Base-by-base conservation (phyloP, 108 stramenopile genomes). In the Nitzschia palea region DNA sequence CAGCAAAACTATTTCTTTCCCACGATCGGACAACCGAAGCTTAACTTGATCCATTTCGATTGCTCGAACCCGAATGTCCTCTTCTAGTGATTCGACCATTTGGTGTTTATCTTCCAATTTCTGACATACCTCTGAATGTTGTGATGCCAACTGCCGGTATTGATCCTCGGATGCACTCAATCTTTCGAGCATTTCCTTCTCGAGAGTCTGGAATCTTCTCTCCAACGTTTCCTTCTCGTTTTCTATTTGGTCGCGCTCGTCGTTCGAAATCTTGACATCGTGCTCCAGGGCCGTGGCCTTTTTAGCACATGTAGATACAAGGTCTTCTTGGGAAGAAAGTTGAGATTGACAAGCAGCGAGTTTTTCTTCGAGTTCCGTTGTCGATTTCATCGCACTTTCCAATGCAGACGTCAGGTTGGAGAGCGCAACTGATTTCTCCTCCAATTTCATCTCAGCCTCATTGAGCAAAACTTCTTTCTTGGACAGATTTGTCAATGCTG, bases 1-100 rank as follows among this genome's bases (percentile, higher is more conserved):
- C 44, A 61, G 57, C 40, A 55, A 5, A 1, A n/a, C 25, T 3
- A 67, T 77, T 35, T 31, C 51, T 23, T 77, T 40, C 25, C 44
- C 4, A 1, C 50, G 15, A 17, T 51, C 36, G 17, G 25, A 44
- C 26, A 62, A n/a, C 28, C 37, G 62, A 23, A 20, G 10, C 37
- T 69, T 45, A 44, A 65, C 12, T 6, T 44, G 23, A n/a, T 42
- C 48, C 22, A 44, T 15, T 40, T 45, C 56, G 1, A 31, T 1
- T 45, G 20, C 20, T 20, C 14, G 55, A 26, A 28, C 40, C 35
- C 30, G 44, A n/a, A 61, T 27, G 12, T 30, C 25, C 22, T 70
- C 57, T 61, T 70, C 37, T 30, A 57, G 23, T 26, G 71, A 27
- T 17, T 55, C 30, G 1, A 54, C 65, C 63, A 28, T 14, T 5